Conservation (phyloP, 1,284 basidiomycete species). For the Moesziomyces parantarcticus region DNA sequence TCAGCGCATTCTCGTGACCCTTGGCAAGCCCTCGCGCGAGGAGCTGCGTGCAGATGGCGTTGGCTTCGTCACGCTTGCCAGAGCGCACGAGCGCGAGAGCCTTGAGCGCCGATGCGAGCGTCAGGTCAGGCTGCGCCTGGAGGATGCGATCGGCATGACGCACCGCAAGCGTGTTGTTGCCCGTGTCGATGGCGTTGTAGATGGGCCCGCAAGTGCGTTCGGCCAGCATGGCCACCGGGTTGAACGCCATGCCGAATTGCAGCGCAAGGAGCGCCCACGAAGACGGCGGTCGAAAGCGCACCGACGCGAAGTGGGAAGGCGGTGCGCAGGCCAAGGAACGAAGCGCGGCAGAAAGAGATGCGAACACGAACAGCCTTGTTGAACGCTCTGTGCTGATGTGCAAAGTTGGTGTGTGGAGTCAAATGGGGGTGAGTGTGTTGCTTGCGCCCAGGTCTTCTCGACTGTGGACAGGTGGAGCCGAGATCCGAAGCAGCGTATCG, state of each 20-base stretch:
- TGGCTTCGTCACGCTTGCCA: slow-evolving; percentile 82
- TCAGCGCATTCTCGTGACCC: slow-evolving; percentile 71
- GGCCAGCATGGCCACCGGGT: slow-evolving; percentile 43
- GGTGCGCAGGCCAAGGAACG: slow-evolving; percentile 7
- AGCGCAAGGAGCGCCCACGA: slow-evolving; percentile 7
- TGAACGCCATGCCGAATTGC: slow-evolving; percentile 37
- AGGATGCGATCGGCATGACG: slow-evolving; percentile 49
- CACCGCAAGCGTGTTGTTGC: slow-evolving; percentile 41
- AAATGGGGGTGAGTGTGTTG: no score
- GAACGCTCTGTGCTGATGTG: background rate
- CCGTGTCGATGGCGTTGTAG: slow-evolving; percentile 55
- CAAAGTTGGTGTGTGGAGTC: no score
- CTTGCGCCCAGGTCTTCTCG: background rate
- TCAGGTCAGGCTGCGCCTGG: slow-evolving; percentile 38
- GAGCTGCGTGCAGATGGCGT: slow-evolving; percentile 81
- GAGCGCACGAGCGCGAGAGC: slow-evolving; percentile 81
- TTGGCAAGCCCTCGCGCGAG: slow-evolving; percentile 75
- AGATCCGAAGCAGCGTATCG: slow-evolving; percentile 10
- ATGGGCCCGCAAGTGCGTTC: slow-evolving; percentile 55
- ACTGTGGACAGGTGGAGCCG: slow-evolving; percentile 9
- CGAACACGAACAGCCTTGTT: slow-evolving; percentile 20
- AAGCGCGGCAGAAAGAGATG: slow-evolving; percentile 4
- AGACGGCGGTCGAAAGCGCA: slow-evolving; percentile 11
- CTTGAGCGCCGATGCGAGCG: slow-evolving; percentile 74
- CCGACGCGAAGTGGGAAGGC: slow-evolving; percentile 9